A percentile compares a stretch with the other conserved stretches of the same genome.
Conservation (phyloP, 306 rosid genomes). For the Vigna mungo region DNA sequence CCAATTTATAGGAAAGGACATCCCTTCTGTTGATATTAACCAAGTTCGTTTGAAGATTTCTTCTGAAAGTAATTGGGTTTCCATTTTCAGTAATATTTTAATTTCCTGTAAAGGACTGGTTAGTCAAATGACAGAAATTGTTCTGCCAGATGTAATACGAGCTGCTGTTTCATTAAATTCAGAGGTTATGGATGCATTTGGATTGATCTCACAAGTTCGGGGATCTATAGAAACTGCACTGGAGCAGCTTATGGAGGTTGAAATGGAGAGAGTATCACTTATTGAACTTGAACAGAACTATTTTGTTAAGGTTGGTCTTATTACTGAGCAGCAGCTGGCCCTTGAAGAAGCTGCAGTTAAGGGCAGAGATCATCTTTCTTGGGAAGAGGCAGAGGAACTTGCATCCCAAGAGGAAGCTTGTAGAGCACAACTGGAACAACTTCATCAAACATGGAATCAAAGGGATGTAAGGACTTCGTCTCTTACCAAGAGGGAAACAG, state of each 20-base stretch:
- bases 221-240: constrained; percentile 85
- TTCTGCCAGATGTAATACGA: constrained; percentile 78
- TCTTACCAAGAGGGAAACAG: constrained; percentile 85
- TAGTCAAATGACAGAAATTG: constrained; percentile 81
- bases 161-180: constrained; percentile 82
- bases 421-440: constrained; percentile 87
- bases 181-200: constrained; percentile 94
- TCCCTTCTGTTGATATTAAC: constrained; percentile 50
- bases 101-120: constrained; percentile 70
- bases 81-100: constrained; percentile 69
- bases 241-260: constrained; percentile 86
- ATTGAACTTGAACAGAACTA: constrained; percentile 87
- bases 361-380: constrained; percentile 94
- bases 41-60: constrained; percentile 50
- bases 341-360: constrained; percentile 93
- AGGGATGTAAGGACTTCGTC: constrained; percentile 73
- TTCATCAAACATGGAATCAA: constrained; percentile 93
- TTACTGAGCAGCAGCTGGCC: constrained; percentile 90
- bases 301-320: constrained; percentile 82
- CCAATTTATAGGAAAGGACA: constrained; percentile 60
- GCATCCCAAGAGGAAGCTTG: constrained; percentile 97
- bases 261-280: constrained; percentile 79
- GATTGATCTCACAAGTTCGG: constrained; percentile 85
- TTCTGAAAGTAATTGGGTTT: constrained; percentile 78
- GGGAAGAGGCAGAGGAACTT: constrained; percentile 99